phyloP scores from a whole-genome alignment of 2,329 filamentous ascomycete species.

The Beauveria medogensis region DNA sequence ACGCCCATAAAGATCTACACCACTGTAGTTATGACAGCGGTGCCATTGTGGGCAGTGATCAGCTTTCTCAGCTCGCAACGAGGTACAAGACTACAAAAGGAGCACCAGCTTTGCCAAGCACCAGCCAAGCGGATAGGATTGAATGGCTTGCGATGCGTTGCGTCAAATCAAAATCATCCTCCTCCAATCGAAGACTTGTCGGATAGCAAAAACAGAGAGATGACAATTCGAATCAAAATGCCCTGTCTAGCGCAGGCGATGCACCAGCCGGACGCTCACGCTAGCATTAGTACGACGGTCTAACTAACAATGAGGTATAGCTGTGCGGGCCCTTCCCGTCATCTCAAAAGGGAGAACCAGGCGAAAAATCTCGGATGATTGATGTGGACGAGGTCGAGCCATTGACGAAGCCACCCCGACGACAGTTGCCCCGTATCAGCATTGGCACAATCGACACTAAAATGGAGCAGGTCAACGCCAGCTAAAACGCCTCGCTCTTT shows the following conservation, averaged over 20 bases:
- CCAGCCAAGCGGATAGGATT: background rate
- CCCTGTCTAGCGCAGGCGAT: constrained; percentile 5
- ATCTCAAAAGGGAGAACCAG: constrained; percentile 3
- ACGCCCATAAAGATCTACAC: background rate
- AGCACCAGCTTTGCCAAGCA: background rate
- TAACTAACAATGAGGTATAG: background rate
- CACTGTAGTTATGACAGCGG: background rate
- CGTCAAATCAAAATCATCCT: background rate
- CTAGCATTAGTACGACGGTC: background rate
- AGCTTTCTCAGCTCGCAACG: background rate
- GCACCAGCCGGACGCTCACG: background rate
- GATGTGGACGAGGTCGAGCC: background rate
- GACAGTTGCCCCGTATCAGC: background rate
- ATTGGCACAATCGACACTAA: background rate
- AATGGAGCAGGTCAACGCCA: background rate
- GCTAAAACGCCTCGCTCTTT: background rate
- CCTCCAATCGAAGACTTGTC: background rate
- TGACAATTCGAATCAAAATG: constrained; percentile 2
- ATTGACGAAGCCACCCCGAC: too few relatives aligned
- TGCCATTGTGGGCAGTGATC: background rate
- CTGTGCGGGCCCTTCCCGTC: constrained; percentile 3
- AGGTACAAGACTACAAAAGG: background rate
- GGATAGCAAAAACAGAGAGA: constrained; percentile 3
- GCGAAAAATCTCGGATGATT: background rate
- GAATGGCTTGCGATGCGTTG: background rate